Percentiles rank a stretch among this genome's conserved stretches.
These are phyloP conservation scores for Fomitopsis schrenkii DNA, from an alignment of 1,284 basidiomycete genomes.

Conservation along the genomic window DNA sequence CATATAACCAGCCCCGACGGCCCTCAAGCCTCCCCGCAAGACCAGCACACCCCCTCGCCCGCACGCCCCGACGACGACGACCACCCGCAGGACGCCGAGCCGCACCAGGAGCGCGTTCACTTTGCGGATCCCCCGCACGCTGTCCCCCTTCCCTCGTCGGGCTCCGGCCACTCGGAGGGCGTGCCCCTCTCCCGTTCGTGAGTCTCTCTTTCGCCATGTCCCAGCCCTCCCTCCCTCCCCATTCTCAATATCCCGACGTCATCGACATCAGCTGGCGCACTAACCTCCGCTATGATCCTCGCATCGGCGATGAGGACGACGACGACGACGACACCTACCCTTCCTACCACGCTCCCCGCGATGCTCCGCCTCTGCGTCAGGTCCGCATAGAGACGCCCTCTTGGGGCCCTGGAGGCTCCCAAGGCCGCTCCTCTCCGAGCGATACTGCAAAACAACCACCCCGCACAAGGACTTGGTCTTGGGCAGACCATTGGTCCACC, in stretches of 20 bases:
- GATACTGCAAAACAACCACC: neutral
- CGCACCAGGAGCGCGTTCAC: neutral
- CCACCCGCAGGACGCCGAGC: neutral
- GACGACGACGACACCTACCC: slow-evolving; percentile 9
- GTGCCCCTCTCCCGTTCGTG: neutral
- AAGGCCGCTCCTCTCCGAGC: neutral
- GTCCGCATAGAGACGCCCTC: slow-evolving; percentile 15
- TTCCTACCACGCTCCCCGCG: slow-evolving; percentile 6
- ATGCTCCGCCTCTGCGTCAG: slow-evolving; percentile 7
- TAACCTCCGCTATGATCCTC: slow-evolving; percentile 20
- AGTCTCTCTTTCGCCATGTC: slow-evolving; percentile 2
- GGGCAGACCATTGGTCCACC: neutral
- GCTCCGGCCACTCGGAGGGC: neutral
- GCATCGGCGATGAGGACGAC: slow-evolving; percentile 24
- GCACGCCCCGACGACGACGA: neutral
- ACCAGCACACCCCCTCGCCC: neutral
- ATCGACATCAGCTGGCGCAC: slow-evolving; percentile 6
- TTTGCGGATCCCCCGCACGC: neutral
- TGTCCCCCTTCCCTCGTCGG: neutral
- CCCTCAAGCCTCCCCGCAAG: neutral
- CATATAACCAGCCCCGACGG: neutral
- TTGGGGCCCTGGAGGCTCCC: neutral
- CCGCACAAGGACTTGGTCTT: neutral
- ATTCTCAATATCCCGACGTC: slow-evolving; percentile 4
- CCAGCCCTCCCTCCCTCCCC: neutral